phyloP scores from a whole-genome alignment of 2,329 filamentous ascomycete genomes.

The Fusarium sp. region DNA sequence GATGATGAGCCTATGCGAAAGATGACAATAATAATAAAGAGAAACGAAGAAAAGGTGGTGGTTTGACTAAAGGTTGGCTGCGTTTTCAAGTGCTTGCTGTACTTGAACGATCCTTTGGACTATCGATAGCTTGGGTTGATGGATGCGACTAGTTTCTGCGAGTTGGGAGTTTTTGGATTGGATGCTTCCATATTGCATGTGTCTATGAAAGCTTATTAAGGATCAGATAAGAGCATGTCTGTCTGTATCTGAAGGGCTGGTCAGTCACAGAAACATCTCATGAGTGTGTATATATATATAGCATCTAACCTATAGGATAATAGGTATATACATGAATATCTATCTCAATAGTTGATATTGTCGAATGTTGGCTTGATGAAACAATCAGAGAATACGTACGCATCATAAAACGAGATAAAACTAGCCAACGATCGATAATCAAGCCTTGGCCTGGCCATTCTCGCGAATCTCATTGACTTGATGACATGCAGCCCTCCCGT shows the following conservation, averaged over 20 bases:
- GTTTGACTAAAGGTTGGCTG: constrained; percentile 1
- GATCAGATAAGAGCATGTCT: not conserved
- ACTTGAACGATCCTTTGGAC: not conserved
- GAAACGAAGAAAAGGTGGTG: not conserved
- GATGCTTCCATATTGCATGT: not conserved
- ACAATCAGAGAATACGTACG: no score
- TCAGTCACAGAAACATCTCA: no score
- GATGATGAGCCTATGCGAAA: constrained; percentile 6
- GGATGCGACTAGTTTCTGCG: no score
- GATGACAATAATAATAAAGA: not conserved
- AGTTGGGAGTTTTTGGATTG: not conserved
- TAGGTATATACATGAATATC: no score
- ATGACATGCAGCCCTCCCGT: constrained; percentile 19
- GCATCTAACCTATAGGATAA: no score
- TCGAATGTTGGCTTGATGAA: no score
- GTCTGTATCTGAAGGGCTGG: not conserved
- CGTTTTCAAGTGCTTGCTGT: constrained; percentile 20
- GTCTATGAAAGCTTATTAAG: not conserved
- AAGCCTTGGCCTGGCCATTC: no score
- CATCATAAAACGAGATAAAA: no score
- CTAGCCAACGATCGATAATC: no score
- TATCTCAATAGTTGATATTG: no score
- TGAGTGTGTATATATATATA: no score
- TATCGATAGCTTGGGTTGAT: not conserved
- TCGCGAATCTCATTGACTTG: constrained; percentile 13